Base-by-base conservation (phyloP, 179 eudicot species). In the Actinidia chinensis region DNA sequence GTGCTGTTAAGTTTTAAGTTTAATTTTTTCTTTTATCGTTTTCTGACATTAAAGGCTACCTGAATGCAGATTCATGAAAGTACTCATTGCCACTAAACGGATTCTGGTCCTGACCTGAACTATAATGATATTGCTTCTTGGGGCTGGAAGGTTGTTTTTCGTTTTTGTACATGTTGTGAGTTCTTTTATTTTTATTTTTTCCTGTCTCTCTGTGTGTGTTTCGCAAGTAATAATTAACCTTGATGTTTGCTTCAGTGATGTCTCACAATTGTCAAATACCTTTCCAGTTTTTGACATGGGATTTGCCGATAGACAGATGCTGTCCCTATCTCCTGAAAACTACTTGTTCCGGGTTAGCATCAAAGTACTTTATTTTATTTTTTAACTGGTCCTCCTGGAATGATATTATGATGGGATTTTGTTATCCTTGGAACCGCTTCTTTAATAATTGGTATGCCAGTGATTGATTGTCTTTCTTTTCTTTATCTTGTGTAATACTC, bases 211-310 rank as follows among this genome's bases (percentile, higher is more conserved):
- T 40, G 4, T 55, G 18, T 51, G 71, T 52, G 64, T 52, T 10
- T 60, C 44, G 28, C 28, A 33, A 58, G 12, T 42, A 80, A 79
- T 63, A 73, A 65, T 74, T 76, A 64, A 58, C 65, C 59, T 56
- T 70, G 79, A 71, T 71, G 79, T 71, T 83, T 86, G 47, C 75
- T 76, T 66, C 97, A 91, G 98, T 79, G 87, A 90, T 59, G 80
- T 84, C 79, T 82, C 91, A 56, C 87, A 90, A 81, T 89, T 93
- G 78, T 85, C 95, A 18, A 88, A 92, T 81, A 59, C 84, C 44
- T 95, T 95, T 88, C 99, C 99, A 47, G 50, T 81, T n/a, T 94
- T 93, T 71, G 98, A 93, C 81, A 87, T 95, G 98, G 97, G 86
- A 58, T 90, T 95, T 81, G 89, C 76, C 74, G 86, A 83, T 82